These are phyloP conservation scores for Talaromyces marneffei DNA, from an alignment of 2,329 filamentous ascomycete genomes.

Conservation along the genomic window DNA sequence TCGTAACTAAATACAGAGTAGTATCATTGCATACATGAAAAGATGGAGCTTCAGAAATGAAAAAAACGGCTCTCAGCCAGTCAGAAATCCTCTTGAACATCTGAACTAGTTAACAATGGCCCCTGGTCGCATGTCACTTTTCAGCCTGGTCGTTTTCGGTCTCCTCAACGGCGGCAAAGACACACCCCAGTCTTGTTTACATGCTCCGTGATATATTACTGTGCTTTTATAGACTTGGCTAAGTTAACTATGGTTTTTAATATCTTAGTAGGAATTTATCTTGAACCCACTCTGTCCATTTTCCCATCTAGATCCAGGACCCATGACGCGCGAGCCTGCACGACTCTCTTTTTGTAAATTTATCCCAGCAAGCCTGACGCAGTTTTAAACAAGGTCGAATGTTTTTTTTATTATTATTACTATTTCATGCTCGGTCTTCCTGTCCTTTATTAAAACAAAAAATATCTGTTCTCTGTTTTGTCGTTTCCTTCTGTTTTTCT, in stretches of 20 bases:
- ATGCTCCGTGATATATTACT: background rate
- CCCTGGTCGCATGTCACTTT: constrained; percentile 14
- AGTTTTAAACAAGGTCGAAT: constrained; percentile 3
- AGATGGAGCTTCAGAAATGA: background rate
- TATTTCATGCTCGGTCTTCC: constrained; percentile 12
- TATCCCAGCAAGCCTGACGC: constrained; percentile 20
- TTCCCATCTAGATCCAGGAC: constrained; percentile 37
- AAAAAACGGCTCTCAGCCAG: background rate
- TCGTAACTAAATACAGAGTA: constrained; percentile 2
- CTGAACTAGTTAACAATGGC: background rate
- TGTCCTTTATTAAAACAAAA: constrained; percentile 12
- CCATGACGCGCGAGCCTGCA: constrained; percentile 40
- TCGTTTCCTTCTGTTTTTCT: constrained; percentile 1
- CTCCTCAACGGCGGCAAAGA: constrained; percentile 11
- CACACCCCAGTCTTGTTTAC: background rate
- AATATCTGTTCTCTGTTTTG: constrained; percentile 4
- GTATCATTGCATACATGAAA: background rate
- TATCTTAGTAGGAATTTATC: background rate
- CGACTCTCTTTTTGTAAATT: constrained; percentile 37
- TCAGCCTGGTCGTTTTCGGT: constrained; percentile 8
- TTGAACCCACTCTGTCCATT: constrained; percentile 15
- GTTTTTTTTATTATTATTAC: constrained; percentile 17
- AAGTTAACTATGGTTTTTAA: background rate
- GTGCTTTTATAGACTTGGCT: background rate
- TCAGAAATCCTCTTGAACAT: background rate